Evolutionary conservation across 306 rosid genomes (phyloP).

Genomic region (Lathyrus oleraceus): DNA sequence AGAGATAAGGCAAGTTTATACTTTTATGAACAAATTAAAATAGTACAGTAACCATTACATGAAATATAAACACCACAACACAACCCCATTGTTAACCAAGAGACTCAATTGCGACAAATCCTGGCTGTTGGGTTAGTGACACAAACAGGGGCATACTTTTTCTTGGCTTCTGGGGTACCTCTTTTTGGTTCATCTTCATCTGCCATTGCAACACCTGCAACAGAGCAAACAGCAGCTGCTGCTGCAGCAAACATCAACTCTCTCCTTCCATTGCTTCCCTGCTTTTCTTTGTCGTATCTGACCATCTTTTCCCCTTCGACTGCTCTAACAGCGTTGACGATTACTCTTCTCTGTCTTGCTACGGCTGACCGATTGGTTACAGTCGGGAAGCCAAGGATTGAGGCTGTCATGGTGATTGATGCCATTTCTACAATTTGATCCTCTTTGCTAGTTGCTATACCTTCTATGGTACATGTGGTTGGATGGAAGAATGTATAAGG

Average conservation of each 20-base stretch:
- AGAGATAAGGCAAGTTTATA: conserved; percentile 17
- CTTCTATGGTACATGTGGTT: not conserved
- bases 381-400: conserved; percentile 33
- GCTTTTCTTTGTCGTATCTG: conserved; percentile 29
- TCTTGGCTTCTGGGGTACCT: conserved; percentile 51
- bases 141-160: conserved; percentile 51
- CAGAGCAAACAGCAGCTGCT: conserved; percentile 42
- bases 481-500: conserved; percentile 28
- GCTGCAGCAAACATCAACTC: conserved; percentile 44
- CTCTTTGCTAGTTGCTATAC: not conserved
- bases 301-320: conserved; percentile 34
- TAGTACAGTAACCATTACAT: conserved; percentile 15
- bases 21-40: conserved; percentile 22
- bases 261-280: conserved; percentile 46
- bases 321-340: conserved; percentile 21
- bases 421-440: conserved; percentile 37
- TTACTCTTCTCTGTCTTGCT: conserved; percentile 1
- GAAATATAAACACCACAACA: conserved; percentile 20
- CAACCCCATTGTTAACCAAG: conserved; percentile 8
- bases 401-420: conserved; percentile 50
- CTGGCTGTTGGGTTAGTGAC: conserved; percentile 56
- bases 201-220: conserved; percentile 41
- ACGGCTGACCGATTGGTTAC: conserved; percentile 5
- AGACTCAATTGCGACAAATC: conserved; percentile 46
- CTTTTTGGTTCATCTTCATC: conserved; percentile 40